Evolutionary conservation across 2,329 filamentous ascomycete species (phyloP), one percentile per base, ranked within the genome.

Genomic region (Hypoxylon sp.): DNA sequence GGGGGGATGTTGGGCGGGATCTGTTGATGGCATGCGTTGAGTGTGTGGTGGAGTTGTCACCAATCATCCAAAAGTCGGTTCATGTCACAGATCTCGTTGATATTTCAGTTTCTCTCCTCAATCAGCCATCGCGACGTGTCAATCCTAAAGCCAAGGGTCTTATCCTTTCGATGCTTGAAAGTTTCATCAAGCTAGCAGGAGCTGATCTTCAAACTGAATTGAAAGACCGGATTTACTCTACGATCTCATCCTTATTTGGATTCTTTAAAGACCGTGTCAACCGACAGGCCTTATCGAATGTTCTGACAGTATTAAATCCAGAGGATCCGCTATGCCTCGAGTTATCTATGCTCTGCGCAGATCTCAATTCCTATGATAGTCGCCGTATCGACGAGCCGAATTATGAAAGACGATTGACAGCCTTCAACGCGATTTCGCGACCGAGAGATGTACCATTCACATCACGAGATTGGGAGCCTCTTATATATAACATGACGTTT

Each of bases 401-500:
- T 79, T 98, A 97, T 76, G 92, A 97, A 72, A 89, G 87, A 62
- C 90, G 96, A 14, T 85, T 97, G 5, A 82, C 85, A 50, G 94
- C 93, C 2, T 98, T 96, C 80, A 90, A 86, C 63, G 78, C 81
- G 6, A 90, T 98, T 68, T 92, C 91, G 36, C 86, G 87, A 43
- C 81, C 87, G 2, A 82, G 86, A n/a, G 88, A 88, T 38, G 77
- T 77, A 0, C 80, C 83, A 0, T 88, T 94, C 67, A 90, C 87
- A 0, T 81, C 89, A 1, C 86, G 87, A 63, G 92, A 97, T 79
- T 99, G 96, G 95, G 86, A 90, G 57, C 94, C 96, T 5, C 80
- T 99, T 19, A 81, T 98, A 10, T 92, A 94, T 80, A 99, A 98
- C 76, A 87, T 97, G 82, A 84, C 97, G 1, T 98, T 91, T 80